A percentile compares a stretch with the other conserved stretches of the same genome.
phyloP scores from a whole-genome alignment of 495 filamentous ascomycete species.

The Friedmanniomyces simplex region DNA sequence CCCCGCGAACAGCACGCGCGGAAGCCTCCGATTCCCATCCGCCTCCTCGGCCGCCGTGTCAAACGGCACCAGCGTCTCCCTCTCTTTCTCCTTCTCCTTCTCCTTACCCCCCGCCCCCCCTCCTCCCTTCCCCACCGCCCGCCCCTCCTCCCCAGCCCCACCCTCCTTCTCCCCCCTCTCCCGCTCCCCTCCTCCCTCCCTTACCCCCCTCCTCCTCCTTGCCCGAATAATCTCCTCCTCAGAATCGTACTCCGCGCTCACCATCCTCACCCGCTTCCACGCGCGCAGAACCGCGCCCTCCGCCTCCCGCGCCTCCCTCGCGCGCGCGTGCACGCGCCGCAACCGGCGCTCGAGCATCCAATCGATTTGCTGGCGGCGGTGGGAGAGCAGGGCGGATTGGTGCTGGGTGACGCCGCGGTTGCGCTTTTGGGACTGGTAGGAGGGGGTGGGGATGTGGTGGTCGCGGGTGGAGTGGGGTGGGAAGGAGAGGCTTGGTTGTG shows the following conservation, averaged over 20 bases:
- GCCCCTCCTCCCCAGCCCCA: not conserved
- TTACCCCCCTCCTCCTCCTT: slow-evolving; percentile 4
- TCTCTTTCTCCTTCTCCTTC: slow-evolving; percentile 4
- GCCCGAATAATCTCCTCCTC: slow-evolving; percentile 52
- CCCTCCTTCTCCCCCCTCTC: slow-evolving; percentile 9
- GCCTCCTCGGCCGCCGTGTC: slow-evolving; percentile 5
- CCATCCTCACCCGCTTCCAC: slow-evolving; percentile 52
- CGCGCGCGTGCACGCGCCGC: slow-evolving; percentile 36
- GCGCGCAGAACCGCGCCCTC: slow-evolving; percentile 58
- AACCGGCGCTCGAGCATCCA: slow-evolving; percentile 69
- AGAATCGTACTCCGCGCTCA: slow-evolving; percentile 64
- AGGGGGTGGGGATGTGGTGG: slow-evolving; percentile 33
- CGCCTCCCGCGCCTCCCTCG: slow-evolving; percentile 36
- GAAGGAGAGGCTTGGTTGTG: slow-evolving; percentile 4
- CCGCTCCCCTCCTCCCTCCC: not conserved
- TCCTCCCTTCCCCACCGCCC: slow-evolving; percentile 7
- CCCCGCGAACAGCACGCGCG: slow-evolving; percentile 14
- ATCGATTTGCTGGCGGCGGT: slow-evolving; percentile 76
- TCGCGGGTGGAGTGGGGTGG: slow-evolving; percentile 32
- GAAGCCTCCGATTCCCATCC: not conserved
- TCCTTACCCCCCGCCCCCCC: not conserved
- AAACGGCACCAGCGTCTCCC: not conserved
- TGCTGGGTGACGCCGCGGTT: slow-evolving; percentile 82
- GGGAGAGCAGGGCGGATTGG: slow-evolving; percentile 83
- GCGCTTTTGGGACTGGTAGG: slow-evolving; percentile 37